Evolutionary conservation across 345 rosid genomes (phyloP), one percentile per base, ranked within the genome.

Genomic region (Xanthoceras sorbifolium): DNA sequence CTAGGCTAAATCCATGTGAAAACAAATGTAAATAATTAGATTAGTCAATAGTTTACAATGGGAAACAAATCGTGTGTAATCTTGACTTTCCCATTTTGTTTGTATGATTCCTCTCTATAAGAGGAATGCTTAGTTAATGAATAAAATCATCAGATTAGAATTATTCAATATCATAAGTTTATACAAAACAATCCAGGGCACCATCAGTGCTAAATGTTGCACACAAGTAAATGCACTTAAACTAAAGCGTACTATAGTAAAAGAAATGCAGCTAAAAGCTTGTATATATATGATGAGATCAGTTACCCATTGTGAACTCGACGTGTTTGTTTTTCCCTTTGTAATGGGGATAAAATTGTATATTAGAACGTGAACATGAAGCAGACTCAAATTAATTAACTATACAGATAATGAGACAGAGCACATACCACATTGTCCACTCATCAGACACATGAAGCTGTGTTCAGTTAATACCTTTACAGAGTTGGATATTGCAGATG

Each of bases 401-500:
- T 67, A 40, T 67, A 67, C 46, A 29, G 25, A 31, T 0, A 25
- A 67, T 2, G 46, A 40, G 55, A 67, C 9, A 42, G 11, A 26
- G 9, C 36, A 23, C 55, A 22, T 18, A n/a, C 50, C 22, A 40
- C 48, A 40, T 10, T 63, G 67, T 31, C 67, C 67, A 34, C 17
- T 22, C 31, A 29, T 64, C 67, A 32, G 70, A 67, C 26, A 22
- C 1, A 68, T 28, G 14, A 10, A 20, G 22, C 48, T 6, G 7
- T 26, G 15, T 5, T 63, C 40, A 61, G 75, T 54, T 63, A 62
- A 69, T 90, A 95, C 99, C 99, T 90, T 91, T 38, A 95, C 82
- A 75, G 84, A 87, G 54, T 79, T 82, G 36, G 94, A 88, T 78
- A 95, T 80, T 64, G 87, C 81, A 44, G 97, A 74, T 15, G 98